Conservation (phyloP, 2,329 filamentous ascomycete species). For the Mycosphaerella arachidis region DNA sequence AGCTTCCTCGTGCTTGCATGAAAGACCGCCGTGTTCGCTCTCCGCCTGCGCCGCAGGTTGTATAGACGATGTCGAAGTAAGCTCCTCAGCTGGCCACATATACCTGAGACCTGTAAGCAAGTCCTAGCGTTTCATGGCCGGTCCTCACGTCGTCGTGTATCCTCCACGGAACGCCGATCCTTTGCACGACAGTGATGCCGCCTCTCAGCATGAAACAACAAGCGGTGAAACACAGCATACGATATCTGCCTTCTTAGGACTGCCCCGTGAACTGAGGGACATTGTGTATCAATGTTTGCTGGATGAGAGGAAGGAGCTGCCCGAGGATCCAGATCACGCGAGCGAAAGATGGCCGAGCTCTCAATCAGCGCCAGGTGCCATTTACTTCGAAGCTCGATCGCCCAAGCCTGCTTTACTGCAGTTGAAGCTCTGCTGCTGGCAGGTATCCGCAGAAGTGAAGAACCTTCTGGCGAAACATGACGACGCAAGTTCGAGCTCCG, state of each 20-base stretch:
- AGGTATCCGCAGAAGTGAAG: conserved; percentile 6
- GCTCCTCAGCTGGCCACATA: background rate
- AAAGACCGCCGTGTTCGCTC: background rate
- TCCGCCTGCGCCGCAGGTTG: background rate
- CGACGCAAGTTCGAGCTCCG: background rate
- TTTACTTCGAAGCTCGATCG: conserved; percentile 11
- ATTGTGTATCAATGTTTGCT: conserved; percentile 10
- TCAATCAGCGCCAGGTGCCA: conserved; percentile 2
- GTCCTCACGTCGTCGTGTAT: background rate
- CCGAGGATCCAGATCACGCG: conserved; percentile 8
- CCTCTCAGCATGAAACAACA: background rate
- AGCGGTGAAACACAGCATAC: background rate
- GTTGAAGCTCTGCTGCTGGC: conserved; percentile 10
- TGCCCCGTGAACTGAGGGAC: conserved; percentile 11
- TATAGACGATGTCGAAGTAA: background rate
- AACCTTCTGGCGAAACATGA: conserved; percentile 4
- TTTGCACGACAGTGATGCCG: background rate
- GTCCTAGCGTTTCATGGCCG: background rate
- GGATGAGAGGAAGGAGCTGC: conserved; percentile 4
- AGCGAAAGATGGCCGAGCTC: background rate
- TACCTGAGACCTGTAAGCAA: background rate
- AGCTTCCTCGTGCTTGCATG: background rate
- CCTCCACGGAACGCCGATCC: background rate
- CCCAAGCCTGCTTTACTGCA: conserved; percentile 15
- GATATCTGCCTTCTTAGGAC: conserved; percentile 5